Conservation (phyloP, 2,329 filamentous ascomycete species). For the Aspergillus ibericus region DNA sequence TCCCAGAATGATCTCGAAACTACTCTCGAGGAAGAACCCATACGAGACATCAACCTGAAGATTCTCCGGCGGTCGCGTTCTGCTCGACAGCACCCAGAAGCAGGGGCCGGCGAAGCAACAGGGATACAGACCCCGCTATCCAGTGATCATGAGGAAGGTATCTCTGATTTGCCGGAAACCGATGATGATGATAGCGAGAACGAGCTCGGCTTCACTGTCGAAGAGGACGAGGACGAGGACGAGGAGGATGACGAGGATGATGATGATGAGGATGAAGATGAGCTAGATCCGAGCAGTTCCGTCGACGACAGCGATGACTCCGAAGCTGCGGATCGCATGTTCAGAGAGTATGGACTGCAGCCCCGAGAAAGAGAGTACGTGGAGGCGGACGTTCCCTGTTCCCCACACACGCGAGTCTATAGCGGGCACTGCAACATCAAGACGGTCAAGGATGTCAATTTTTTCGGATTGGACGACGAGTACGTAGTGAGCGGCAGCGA, state of each 20-base stretch:
- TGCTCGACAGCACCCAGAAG: background rate
- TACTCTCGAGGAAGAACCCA: constrained; percentile 46
- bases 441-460: constrained; percentile 70
- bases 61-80: constrained; percentile 1
- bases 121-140: constrained; percentile 23
- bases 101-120: constrained; percentile 14
- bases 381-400: constrained; percentile 56
- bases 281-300: background rate
- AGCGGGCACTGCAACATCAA: constrained; percentile 66
- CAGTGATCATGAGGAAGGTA: background rate
- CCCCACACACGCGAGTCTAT: constrained; percentile 58
- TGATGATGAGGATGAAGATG: constrained; percentile 5
- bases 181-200: constrained; percentile 22
- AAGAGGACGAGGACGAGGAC: constrained; percentile 33
- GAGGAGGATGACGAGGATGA: constrained; percentile 7
- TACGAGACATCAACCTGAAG: constrained; percentile 28
- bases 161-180: constrained; percentile 11
- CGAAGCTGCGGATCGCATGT: constrained; percentile 40
- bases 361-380: constrained; percentile 52
- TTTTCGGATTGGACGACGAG: constrained; percentile 65
- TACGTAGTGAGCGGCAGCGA: constrained; percentile 69
- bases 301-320: constrained; percentile 20
- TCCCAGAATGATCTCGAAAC: constrained; percentile 51
- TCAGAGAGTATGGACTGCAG: constrained; percentile 53
- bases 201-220: constrained; percentile 26